Percentiles rank a stretch among this genome's conserved stretches.
Evolutionary conservation across 805 yeast species (phyloP).

Genomic region (Saccharomyces cerevisiae): DNA sequence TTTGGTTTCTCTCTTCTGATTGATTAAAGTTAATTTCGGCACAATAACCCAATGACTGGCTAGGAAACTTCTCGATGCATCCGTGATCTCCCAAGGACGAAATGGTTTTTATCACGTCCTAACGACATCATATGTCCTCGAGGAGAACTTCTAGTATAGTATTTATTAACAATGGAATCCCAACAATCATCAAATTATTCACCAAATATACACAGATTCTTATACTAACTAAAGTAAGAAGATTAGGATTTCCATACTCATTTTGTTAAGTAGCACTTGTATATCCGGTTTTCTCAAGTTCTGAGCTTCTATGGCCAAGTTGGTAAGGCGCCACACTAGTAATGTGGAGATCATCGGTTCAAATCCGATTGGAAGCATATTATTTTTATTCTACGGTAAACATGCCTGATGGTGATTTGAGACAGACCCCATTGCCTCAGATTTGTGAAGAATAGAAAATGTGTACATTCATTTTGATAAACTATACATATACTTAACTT

Average conservation of each 20-base stretch:
- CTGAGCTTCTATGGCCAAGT: conserved; percentile 50
- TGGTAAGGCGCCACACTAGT: conserved; percentile 88
- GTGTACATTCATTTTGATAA: not conserved
- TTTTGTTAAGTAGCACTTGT: too few relatives aligned
- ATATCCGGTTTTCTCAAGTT: not conserved
- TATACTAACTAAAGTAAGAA: too few relatives aligned
- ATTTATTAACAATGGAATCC: too few relatives aligned
- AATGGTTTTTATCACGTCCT: too few relatives aligned
- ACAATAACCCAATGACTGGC: conserved; percentile 72
- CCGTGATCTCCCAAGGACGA: conserved; percentile 67
- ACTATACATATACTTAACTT: not conserved
- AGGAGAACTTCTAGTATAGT: too few relatives aligned
- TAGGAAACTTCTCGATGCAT: conserved; percentile 47
- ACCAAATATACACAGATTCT: too few relatives aligned
- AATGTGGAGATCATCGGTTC: conserved; percentile 82
- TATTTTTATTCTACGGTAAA: conserved; percentile 2
- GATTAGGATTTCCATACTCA: too few relatives aligned
- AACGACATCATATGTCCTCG: too few relatives aligned
- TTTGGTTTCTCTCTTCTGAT: conserved; percentile 70
- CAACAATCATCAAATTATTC: too few relatives aligned
- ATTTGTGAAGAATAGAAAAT: not conserved
- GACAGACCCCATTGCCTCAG: not conserved
- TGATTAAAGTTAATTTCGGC: conserved; percentile 73
- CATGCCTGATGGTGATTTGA: too few relatives aligned
- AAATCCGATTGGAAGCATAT: conserved; percentile 62